Evolutionary conservation across 2,329 filamentous ascomycete species (phyloP).

Genomic region (Magnaporthiopsis incrustans): DNA sequence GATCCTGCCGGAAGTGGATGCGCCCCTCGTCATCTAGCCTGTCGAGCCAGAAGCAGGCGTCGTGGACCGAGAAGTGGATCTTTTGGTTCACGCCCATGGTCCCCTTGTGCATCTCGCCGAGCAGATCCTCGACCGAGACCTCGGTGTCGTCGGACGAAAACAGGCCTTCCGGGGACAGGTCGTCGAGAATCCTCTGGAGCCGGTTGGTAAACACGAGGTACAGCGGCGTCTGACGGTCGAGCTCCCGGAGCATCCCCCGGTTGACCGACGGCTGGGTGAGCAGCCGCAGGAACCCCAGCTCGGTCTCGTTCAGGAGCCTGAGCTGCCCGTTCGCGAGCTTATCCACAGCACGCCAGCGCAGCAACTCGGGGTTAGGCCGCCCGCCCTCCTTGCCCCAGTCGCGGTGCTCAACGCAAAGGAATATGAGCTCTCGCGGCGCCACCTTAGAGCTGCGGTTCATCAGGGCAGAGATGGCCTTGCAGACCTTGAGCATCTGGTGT

Average conservation of each 20-base stretch:
- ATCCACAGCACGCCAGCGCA: conserved; percentile 6
- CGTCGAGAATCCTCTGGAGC: conserved; percentile 24
- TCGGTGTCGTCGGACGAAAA: conserved; percentile 15
- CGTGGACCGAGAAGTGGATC: conserved; percentile 19
- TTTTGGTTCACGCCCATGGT: conserved; percentile 14
- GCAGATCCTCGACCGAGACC: conserved; percentile 19
- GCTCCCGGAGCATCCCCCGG: conserved; percentile 13
- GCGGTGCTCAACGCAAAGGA: conserved; percentile 14
- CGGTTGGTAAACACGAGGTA: conserved; percentile 25
- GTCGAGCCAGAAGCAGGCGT: conserved; percentile 22
- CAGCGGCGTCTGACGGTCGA: conserved; percentile 18
- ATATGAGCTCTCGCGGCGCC: conserved; percentile 22
- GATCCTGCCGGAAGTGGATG: conserved; percentile 15
- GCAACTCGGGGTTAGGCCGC: background rate
- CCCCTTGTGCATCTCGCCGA: conserved; percentile 20
- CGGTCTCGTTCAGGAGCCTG: conserved; percentile 17
- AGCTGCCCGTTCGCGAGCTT: background rate
- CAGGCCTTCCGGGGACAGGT: conserved; percentile 18
- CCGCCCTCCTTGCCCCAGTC: conserved; percentile 7
- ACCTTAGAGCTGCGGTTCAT: conserved; percentile 16
- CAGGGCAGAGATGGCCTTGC: conserved; percentile 16
- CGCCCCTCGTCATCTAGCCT: conserved; percentile 16
- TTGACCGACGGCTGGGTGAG: conserved; percentile 21
- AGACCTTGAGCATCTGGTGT: conserved; percentile 19
- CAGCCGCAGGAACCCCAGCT: conserved; percentile 25